Base-by-base conservation (phyloP, 768 basidiomycete species). In the Leccinum arenicola region DNA sequence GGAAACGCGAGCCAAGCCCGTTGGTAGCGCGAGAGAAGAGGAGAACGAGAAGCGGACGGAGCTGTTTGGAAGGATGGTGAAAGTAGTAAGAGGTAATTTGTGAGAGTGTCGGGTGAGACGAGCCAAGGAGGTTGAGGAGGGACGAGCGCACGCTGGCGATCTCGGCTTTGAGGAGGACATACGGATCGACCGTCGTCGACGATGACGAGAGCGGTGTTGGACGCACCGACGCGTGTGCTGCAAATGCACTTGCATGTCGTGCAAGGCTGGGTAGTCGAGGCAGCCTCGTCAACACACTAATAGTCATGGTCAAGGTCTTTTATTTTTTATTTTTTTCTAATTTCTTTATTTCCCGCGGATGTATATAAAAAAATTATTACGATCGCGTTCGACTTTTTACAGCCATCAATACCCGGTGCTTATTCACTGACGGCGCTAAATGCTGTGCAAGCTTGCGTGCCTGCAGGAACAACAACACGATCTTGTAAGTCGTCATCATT, bases 21-120 rank as follows among this genome's bases (percentile, higher is more conserved):
- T 98, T 98, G 25, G 95, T 97, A 8, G 95, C 97, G 58, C 89
- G 88, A 17, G 91, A 80, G 74, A 97, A 91, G 35, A 99, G 83
- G 21, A 99, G 82, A 15, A 98, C 91, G 36, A 98, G 77, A 55
- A 95, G 76, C 3, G 97, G 94, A 6, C 97, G 84, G 27, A 98
- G 79, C 69, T 98, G 95, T 69, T 95, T 95, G 11, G 93, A 91
- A 14, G 89, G 88, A 59, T 91, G 86, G 52, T 88, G 76, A 71
- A 98, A 98, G 77, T 97, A 98, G 75, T 92, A 95, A 63, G 91
- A 84, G 3, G 96, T 95, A 55, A 97, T 87, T 54, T 91, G 86
- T 60, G 88, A 85, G 54, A 98, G 85, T 4, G 86, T 84, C 1
- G 96, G 91, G 72, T 98, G 93, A 8, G 93, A 89, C 3, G 91